phyloP scores from a whole-genome alignment of 345 rosid genomes.

The Syzygium aromaticum region DNA sequence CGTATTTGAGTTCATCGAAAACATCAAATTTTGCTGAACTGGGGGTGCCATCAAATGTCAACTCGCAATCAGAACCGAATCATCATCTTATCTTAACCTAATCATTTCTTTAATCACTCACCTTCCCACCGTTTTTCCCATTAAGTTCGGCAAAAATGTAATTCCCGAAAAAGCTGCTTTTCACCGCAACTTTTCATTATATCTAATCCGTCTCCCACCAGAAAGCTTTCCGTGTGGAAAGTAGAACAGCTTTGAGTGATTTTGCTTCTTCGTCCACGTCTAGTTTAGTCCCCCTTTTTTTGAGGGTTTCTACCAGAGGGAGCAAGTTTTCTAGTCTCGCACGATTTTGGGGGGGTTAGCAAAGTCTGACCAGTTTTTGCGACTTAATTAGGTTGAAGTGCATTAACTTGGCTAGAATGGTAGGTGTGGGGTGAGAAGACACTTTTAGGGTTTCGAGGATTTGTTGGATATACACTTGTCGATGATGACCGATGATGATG shows the following conservation, averaged over 20 bases:
- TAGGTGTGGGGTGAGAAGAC: neutral
- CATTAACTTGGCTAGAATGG: neutral
- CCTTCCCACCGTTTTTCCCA: neutral
- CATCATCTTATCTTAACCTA: neutral
- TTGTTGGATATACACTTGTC: neutral
- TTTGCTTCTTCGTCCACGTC: neutral
- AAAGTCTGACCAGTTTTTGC: neutral
- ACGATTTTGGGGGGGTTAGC: neutral
- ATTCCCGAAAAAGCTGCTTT: neutral
- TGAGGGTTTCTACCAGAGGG: neutral
- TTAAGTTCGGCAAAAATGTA: slow-evolving; percentile 11
- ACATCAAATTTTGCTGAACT: neutral
- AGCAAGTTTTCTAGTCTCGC: neutral
- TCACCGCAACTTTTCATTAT: neutral
- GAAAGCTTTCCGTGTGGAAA: neutral
- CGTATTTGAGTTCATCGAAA: neutral
- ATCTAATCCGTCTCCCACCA: neutral
- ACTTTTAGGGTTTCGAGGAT: neutral
- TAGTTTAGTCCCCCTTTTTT: neutral
- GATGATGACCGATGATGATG: neutral
- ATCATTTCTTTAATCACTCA: slow-evolving; percentile 2
- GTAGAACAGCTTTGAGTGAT: neutral
- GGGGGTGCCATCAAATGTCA: neutral
- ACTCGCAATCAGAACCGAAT: neutral
- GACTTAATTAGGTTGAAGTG: neutral